Evolutionary conservation across 2,329 filamentous ascomycete genomes (phyloP).

Genomic region (Phialemoniopsis sp.): DNA sequence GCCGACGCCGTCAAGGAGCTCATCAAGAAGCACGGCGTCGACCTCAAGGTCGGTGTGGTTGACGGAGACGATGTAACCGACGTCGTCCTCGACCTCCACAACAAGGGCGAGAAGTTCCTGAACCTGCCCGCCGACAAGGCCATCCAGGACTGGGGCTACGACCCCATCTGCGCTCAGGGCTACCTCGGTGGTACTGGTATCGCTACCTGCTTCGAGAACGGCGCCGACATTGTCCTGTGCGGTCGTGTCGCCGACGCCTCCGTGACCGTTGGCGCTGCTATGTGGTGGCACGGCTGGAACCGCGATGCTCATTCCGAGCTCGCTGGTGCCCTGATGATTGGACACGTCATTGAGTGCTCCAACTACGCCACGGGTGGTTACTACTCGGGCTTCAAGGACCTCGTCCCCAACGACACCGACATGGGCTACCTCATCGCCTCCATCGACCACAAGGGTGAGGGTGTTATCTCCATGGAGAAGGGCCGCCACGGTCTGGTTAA

Average conservation of each 20-base stretch:
- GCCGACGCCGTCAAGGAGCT: slow-evolving; percentile 20
- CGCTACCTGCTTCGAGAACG: slow-evolving; percentile 10
- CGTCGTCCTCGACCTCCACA: slow-evolving; percentile 15
- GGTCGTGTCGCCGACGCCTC: slow-evolving; percentile 13
- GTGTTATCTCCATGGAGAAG: slow-evolving; percentile 37
- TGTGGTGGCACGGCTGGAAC: slow-evolving; percentile 11
- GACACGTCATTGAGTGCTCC: slow-evolving; percentile 12
- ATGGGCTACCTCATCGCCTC: slow-evolving; percentile 39
- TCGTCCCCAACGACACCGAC: slow-evolving; percentile 21
- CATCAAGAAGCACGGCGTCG: slow-evolving; percentile 6
- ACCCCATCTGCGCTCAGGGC: slow-evolving; percentile 19
- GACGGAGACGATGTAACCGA: slow-evolving; percentile 33
- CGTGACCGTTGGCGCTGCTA: slow-evolving; percentile 11
- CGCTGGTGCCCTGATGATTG: slow-evolving; percentile 8
- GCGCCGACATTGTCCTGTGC: slow-evolving; percentile 14
- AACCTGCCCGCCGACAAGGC: slow-evolving; percentile 16
- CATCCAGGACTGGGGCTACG: slow-evolving; percentile 13
- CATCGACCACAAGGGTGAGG: slow-evolving; percentile 34
- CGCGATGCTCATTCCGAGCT: slow-evolving; percentile 6
- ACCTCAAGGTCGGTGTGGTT: slow-evolving; percentile 37
- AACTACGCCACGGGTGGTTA: slow-evolving; percentile 38
- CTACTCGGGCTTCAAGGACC: slow-evolving; percentile 38
- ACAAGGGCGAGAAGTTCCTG: slow-evolving; percentile 15
- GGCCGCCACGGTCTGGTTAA: slow-evolving; percentile 31
- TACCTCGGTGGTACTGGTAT: slow-evolving; percentile 39